Evolutionary conservation across 1,284 basidiomycete genomes (phyloP), one percentile per base, ranked within the genome.

Genomic region (Stereum hirsutum): DNA sequence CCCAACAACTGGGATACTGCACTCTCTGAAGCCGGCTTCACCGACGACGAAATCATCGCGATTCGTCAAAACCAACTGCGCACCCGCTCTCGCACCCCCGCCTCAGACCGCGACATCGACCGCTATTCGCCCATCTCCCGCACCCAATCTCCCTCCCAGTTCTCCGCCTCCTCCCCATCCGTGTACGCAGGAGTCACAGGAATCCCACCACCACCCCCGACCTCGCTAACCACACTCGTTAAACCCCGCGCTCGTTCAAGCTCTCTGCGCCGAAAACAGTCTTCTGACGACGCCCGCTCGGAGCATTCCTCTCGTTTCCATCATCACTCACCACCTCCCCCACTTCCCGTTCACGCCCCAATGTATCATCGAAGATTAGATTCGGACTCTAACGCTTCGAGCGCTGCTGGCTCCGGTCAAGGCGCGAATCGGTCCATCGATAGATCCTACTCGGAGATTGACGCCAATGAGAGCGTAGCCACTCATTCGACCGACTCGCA

Each of bases 1-100:
- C 84, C 84, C 0, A 80, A 83, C 0, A 78, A 79, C 3, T 88
- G 84, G 84, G 68, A 76, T 2, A 63, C 72, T 5, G 74, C 74
- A 1, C 63, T 86, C 7, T 63, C 68, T 0, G 65, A 73, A 20
- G 74, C 73, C 10, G 82, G 82, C 0, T 81, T 81, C 51, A 66
- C 70, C 6, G 70, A 77, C 23, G 77, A 78, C n/a, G 81, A 85
- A 56, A 83, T 86, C 27, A 67, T 70, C 0, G 68, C 69, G 5
- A 76, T 87, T 23, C 42, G 45, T 27, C 70, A n/a, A 78, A 33
- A 60, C 67, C 15, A 69, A 78, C 20, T 68, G 78, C 23, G 56
- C 62, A 24, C 66, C 64, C 21, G 65, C 68, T 23, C 68, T 64
- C 10, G 60, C 64, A 1, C 55, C 57, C 4, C 52, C 60, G 15